These are phyloP conservation scores for Neurospora terricola DNA, from an alignment of 495 filamentous ascomycete genomes.

Conservation along the genomic window DNA sequence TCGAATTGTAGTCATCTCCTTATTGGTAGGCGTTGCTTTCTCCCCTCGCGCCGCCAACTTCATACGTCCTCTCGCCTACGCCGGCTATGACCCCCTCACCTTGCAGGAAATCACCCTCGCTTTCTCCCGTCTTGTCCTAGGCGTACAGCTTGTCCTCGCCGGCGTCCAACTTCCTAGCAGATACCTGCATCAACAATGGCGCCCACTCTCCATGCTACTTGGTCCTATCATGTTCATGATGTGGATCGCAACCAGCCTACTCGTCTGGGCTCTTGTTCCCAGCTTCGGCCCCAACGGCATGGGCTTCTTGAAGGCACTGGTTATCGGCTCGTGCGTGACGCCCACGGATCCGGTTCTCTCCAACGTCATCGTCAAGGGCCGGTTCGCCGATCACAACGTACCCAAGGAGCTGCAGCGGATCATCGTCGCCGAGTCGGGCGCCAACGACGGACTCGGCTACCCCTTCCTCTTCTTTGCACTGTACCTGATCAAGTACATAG, in stretches of 20 bases:
- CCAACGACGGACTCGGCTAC: slow-evolving; percentile 90
- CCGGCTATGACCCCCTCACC: slow-evolving; percentile 39
- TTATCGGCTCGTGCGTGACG: slow-evolving; percentile 74
- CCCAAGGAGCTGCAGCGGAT: slow-evolving; percentile 74
- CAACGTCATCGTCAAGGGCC: slow-evolving; percentile 87
- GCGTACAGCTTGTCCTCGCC: slow-evolving; percentile 82
- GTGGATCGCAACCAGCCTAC: slow-evolving; percentile 74
- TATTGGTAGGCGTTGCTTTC: slow-evolving; percentile 69
- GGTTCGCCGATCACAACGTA: slow-evolving; percentile 84
- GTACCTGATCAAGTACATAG: slow-evolving; percentile 70
- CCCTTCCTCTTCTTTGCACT: slow-evolving; percentile 81
- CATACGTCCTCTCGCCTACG: slow-evolving; percentile 68
- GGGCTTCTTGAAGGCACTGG: slow-evolving; percentile 65
- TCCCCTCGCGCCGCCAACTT: slow-evolving; percentile 71
- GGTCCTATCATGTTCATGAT: slow-evolving; percentile 81
- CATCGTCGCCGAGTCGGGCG: slow-evolving; percentile 82
- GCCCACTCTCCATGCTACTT: slow-evolving; percentile 60
- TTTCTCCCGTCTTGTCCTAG: slow-evolving; percentile 81
- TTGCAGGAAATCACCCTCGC: slow-evolving; percentile 51
- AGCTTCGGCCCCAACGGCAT: slow-evolving; percentile 29
- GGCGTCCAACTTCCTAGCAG: slow-evolving; percentile 86
- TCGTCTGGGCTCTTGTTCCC: slow-evolving; percentile 74
- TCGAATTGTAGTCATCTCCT: slow-evolving; percentile 57
- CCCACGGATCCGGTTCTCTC: slow-evolving; percentile 88
- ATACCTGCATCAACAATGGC: slow-evolving; percentile 76